Evolutionary conservation across 2,329 filamentous ascomycete genomes (phyloP).

Genomic region (Fusarium sp.): DNA sequence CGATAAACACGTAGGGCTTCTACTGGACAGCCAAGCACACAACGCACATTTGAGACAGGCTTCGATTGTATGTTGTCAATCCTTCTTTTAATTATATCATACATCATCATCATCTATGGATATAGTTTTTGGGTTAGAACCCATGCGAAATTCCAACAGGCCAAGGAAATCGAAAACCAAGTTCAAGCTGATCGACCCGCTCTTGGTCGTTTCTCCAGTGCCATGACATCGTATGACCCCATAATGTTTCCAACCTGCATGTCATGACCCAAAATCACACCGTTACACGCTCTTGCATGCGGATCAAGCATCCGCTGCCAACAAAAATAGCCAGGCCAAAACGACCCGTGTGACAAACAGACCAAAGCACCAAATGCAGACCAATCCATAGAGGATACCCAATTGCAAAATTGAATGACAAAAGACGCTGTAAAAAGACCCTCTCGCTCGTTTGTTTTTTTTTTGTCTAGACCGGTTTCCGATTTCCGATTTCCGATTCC

Average conservation of each 20-base stretch:
- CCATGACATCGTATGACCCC: constrained; percentile 33
- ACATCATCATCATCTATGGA: constrained; percentile 41
- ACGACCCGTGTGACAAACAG: not conserved
- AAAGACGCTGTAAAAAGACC: constrained; percentile 7
- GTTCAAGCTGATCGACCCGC: not conserved
- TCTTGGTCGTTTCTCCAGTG: constrained; percentile 14
- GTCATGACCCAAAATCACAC: not conserved
- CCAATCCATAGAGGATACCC: not conserved
- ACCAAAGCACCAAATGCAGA: not conserved
- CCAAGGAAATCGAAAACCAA: constrained; percentile 3
- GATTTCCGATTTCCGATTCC: constrained; percentile 7
- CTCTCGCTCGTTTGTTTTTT: constrained; percentile 12
- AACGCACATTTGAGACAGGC: not conserved
- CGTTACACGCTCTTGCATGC: not conserved
- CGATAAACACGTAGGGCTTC: not conserved
- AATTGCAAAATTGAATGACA: constrained; percentile 3
- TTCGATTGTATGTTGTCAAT: constrained; percentile 5
- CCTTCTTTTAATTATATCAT: constrained; percentile 31
- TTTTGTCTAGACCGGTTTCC: constrained; percentile 33
- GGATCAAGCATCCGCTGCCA: not conserved
- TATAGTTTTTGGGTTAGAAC: constrained; percentile 1
- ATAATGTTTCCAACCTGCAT: constrained; percentile 1
- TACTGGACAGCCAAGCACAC: not conserved
- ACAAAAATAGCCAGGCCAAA: not conserved
- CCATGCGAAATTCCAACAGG: constrained; percentile 2